phyloP scores from a whole-genome alignment of 179 eudicot genomes.

The Monotropa hypopitys region DNA sequence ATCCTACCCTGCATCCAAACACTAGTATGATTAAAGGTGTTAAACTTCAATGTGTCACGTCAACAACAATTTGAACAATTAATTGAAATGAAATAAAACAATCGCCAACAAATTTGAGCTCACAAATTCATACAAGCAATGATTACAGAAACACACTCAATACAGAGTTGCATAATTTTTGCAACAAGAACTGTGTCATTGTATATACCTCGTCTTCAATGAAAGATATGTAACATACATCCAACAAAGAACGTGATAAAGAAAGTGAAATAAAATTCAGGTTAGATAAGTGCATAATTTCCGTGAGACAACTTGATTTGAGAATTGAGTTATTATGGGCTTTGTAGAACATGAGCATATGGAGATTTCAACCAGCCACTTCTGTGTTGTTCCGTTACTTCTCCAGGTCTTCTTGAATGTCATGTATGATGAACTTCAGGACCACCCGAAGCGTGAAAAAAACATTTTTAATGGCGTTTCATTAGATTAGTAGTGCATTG shows the following conservation, averaged over 20 bases:
- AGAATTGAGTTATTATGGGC: background rate
- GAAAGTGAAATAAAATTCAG: background rate
- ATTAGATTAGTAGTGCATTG: background rate
- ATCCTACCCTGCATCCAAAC: constrained; percentile 46
- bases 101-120: background rate
- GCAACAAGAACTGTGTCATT: background rate
- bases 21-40: constrained; percentile 1
- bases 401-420: background rate
- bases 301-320: background rate
- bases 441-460: too few relatives aligned
- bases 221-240: background rate
- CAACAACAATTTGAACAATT: background rate
- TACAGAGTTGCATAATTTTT: background rate
- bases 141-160: background rate
- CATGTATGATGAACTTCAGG: background rate
- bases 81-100: background rate
- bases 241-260: background rate
- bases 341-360: background rate
- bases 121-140: background rate
- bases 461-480: background rate
- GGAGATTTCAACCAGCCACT: background rate
- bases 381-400: background rate
- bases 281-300: background rate
- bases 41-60: background rate
- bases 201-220: background rate